Percentiles rank a stretch among this genome's conserved stretches.
These are phyloP conservation scores for Cordyceps cicadae DNA, from an alignment of 2,329 filamentous ascomycete genomes.

Conservation along the genomic window DNA sequence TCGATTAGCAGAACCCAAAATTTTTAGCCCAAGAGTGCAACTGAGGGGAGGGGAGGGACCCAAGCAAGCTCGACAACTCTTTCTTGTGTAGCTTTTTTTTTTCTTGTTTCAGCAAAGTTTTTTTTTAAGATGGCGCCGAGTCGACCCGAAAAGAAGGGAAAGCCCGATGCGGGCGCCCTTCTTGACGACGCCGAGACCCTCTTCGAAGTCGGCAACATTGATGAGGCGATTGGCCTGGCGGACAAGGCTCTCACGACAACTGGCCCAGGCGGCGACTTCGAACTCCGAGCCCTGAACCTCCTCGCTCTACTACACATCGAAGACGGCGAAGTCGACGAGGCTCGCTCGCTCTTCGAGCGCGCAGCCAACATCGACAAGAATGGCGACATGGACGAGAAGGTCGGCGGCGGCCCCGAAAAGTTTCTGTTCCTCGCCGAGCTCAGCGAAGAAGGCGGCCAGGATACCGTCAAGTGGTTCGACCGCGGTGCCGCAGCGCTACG, in stretches of 20 bases:
- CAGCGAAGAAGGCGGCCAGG: conserved; percentile 59
- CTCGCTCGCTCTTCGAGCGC: conserved; percentile 61
- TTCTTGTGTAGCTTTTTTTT: neutral
- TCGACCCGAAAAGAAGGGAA: conserved; percentile 30
- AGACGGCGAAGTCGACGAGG: conserved; percentile 69
- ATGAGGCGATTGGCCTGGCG: conserved; percentile 33
- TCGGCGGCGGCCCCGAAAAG: conserved; percentile 83
- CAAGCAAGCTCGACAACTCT: neutral
- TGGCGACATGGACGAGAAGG: conserved; percentile 58
- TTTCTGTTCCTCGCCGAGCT: conserved; percentile 93
- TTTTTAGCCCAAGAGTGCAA: conserved; percentile 7
- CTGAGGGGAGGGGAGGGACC: conserved; percentile 8
- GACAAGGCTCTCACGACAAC: conserved; percentile 35
- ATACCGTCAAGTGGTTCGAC: conserved; percentile 61
- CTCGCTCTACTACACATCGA: conserved; percentile 78
- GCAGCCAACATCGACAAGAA: conserved; percentile 71
- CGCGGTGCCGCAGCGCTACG: conserved; percentile 65
- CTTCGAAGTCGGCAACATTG: conserved; percentile 33
- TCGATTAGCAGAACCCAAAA: conserved; percentile 11
- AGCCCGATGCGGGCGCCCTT: conserved; percentile 23
- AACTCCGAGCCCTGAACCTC: conserved; percentile 62
- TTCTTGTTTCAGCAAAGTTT: too few species aligned
- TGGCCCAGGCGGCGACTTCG: conserved; percentile 38
- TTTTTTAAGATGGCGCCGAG: conserved; percentile 32
- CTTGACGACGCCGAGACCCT: conserved; percentile 34